Evolutionary conservation across 2,329 filamentous ascomycete species (phyloP).

Genomic region (Microsporum canis): DNA sequence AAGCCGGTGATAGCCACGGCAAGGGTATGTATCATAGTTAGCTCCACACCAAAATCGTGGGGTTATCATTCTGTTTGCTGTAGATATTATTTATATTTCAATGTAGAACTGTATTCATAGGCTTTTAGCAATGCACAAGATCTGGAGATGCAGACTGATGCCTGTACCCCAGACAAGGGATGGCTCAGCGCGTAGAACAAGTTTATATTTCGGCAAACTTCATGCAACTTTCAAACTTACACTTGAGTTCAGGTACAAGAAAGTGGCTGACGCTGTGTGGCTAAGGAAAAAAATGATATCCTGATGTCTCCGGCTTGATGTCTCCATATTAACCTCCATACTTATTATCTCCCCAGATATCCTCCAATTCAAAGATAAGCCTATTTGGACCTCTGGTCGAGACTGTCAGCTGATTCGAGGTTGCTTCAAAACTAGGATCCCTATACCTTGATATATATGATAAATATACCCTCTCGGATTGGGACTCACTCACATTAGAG

Average conservation of each 20-base stretch:
- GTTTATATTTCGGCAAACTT: not conserved
- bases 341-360: not conserved
- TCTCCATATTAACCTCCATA: not conserved
- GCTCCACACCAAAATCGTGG: not conserved
- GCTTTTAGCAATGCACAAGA: not conserved
- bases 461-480: not conserved
- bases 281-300: not conserved
- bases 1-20: slow-evolving; percentile 76
- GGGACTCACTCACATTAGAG: not conserved
- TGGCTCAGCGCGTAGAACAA: not conserved
- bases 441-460: not conserved
- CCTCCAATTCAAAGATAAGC: not conserved
- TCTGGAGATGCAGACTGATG: not conserved
- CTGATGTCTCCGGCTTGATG: not conserved
- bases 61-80: not conserved
- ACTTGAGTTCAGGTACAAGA: not conserved
- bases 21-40: slow-evolving; percentile 40
- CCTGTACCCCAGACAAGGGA: not conserved
- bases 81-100: not conserved
- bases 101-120: not conserved
- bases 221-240: not conserved
- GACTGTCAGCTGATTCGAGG: not conserved
- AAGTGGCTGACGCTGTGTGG: not conserved
- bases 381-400: not conserved
- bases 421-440: not conserved